Percentiles rank a stretch among this genome's conserved stretches.
phyloP scores from a whole-genome alignment of 768 basidiomycete species.

The Termitomyces sp. region DNA sequence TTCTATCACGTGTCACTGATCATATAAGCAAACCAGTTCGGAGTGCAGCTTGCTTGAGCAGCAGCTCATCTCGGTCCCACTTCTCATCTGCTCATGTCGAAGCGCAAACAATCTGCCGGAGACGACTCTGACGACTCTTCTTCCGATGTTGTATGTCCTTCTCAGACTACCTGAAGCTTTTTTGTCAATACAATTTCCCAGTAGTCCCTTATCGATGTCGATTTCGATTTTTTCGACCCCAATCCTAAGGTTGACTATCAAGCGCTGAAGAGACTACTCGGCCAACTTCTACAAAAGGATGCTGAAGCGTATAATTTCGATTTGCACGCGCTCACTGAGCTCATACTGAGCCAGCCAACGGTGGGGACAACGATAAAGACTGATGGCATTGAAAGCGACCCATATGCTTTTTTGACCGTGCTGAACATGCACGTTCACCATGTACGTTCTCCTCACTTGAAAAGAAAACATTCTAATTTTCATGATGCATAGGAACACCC shows the following conservation, averaged over 20 bases:
- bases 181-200: constrained; percentile 8
- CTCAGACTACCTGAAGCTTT: neutral
- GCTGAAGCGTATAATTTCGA: constrained; percentile 55
- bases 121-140: constrained; percentile 37
- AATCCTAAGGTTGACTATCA: constrained; percentile 81
- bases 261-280: constrained; percentile 72
- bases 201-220: constrained; percentile 75
- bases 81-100: constrained; percentile 35
- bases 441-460: constrained; percentile 31
- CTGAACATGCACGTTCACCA: constrained; percentile 72
- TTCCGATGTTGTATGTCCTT: constrained; percentile 24
- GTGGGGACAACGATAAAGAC: constrained; percentile 92
- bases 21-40: neutral
- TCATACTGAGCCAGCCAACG: constrained; percentile 68
- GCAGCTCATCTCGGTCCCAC: neutral
- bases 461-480: neutral
- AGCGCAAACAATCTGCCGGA: constrained; percentile 47
- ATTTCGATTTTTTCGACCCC: constrained; percentile 93
- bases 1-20: neutral
- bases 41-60: neutral
- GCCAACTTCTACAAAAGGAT: constrained; percentile 72
- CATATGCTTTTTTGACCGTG: constrained; percentile 80
- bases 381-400: constrained; percentile 86
- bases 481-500: constrained; percentile 54
- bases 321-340: constrained; percentile 72